Conservation (phyloP, 495 filamentous ascomycete species). For the Penicillium bialowiezense region DNA sequence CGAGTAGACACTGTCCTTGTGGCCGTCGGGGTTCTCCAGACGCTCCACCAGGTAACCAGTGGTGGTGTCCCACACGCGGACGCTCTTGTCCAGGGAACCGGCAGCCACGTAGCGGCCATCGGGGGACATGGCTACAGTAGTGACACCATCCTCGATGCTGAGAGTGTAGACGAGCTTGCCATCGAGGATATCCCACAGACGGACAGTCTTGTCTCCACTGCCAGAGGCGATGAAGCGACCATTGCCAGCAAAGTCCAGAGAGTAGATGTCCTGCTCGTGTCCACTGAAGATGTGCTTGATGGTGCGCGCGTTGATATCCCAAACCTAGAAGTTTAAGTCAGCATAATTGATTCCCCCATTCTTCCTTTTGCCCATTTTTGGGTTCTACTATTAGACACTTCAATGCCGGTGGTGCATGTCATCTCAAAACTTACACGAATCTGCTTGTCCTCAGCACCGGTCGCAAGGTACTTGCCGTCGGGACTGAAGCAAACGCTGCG, state of each 20-base stretch:
- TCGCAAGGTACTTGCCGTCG: conserved; percentile 84
- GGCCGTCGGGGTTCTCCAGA: conserved; percentile 80
- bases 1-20: conserved; percentile 90
- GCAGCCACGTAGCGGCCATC: conserved; percentile 84
- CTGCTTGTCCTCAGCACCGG: conserved; percentile 87
- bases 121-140: conserved; percentile 88
- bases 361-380: too few species aligned
- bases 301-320: conserved; percentile 73
- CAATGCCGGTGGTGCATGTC: too few species aligned
- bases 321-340: conserved; percentile 57
- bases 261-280: conserved; percentile 92
- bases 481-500: conserved; percentile 91
- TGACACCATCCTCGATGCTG: conserved; percentile 86
- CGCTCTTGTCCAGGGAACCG: conserved; percentile 86
- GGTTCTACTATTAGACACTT: too few species aligned
- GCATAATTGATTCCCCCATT: too few species aligned
- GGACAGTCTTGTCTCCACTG: conserved; percentile 82
- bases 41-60: conserved; percentile 80
- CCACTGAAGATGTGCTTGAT: conserved; percentile 82
- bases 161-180: conserved; percentile 71
- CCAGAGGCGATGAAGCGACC: conserved; percentile 87
- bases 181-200: conserved; percentile 83
- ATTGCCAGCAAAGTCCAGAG: conserved; percentile 84
- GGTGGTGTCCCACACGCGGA: conserved; percentile 82
- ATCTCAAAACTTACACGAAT: conserved; percentile 64